These are phyloP conservation scores for Penicillium sp. DNA, from an alignment of 2,329 filamentous ascomycete genomes.

Conservation along the genomic window DNA sequence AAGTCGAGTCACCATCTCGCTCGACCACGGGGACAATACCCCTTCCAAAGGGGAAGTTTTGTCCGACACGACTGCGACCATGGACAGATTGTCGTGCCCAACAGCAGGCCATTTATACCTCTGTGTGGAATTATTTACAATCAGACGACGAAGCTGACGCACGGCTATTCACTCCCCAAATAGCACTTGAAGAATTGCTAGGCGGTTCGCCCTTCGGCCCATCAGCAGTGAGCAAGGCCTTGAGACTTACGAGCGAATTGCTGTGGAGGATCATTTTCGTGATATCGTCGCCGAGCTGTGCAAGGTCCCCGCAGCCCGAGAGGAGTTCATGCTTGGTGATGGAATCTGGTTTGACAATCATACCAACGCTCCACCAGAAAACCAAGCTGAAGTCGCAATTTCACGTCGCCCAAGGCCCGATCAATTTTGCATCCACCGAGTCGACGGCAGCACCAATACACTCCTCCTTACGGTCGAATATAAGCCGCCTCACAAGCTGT, in stretches of 20 bases:
- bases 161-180: conserved; percentile 11
- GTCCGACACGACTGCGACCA: conserved; percentile 15
- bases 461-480: not conserved
- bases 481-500: not conserved
- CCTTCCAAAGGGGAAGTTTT: conserved; percentile 20
- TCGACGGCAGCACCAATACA: not conserved
- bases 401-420: not conserved
- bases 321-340: not conserved
- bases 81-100: conserved; percentile 17
- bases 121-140: conserved; percentile 14
- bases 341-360: not conserved
- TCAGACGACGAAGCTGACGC: conserved; percentile 4
- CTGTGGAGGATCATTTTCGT: conserved; percentile 9
- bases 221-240: conserved; percentile 17
- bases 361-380: not conserved
- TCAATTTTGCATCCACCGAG: not conserved
- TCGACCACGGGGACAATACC: conserved; percentile 21
- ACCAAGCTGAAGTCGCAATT: not conserved
- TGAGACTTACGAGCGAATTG: conserved; percentile 9
- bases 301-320: conserved; percentile 16
- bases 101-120: not conserved
- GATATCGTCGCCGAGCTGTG: conserved; percentile 26
- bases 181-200: conserved; percentile 13
- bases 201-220: conserved; percentile 10
- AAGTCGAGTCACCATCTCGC: conserved; percentile 15